Evolutionary conservation across 106 monocot genomes (phyloP).

Genomic region (Agapanthus africanus): DNA sequence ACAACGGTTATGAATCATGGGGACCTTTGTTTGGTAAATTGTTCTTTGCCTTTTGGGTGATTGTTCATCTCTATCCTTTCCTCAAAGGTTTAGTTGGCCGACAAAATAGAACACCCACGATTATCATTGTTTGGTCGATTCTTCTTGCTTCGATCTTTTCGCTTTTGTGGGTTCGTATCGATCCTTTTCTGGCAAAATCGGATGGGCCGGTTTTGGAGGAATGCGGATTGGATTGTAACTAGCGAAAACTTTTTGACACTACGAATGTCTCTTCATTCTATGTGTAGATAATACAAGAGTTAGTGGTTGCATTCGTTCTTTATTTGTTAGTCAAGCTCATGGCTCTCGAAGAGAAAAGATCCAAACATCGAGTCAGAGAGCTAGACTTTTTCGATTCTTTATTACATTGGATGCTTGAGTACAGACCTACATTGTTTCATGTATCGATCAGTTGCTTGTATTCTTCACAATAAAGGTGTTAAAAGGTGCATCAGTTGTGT

Average conservation of each 20-base stretch:
- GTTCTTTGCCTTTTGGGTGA: slow-evolving; percentile 85
- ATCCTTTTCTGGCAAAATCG: slow-evolving; percentile 62
- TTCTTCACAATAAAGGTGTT: slow-evolving; percentile 6
- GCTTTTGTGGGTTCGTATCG: slow-evolving; percentile 65
- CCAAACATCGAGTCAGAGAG: no score
- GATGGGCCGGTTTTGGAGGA: slow-evolving; percentile 60
- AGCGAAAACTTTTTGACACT: not conserved
- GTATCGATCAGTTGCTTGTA: no score
- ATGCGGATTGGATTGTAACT: slow-evolving; percentile 66
- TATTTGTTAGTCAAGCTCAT: no score
- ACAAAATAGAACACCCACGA: slow-evolving; percentile 71
- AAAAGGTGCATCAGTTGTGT: no score
- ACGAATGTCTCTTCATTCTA: slow-evolving; percentile 3
- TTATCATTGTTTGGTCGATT: slow-evolving; percentile 83
- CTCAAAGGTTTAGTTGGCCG: slow-evolving; percentile 71
- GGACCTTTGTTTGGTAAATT: slow-evolving; percentile 69
- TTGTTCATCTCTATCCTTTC: slow-evolving; percentile 79
- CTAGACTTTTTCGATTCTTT: slow-evolving; percentile 26
- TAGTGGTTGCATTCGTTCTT: not conserved
- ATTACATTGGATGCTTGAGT: slow-evolving; percentile 22
- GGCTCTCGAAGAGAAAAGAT: no score
- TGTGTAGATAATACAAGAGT: slow-evolving; percentile 16
- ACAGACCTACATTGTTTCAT: no score
- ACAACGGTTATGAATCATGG: slow-evolving; percentile 88
- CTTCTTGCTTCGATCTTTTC: slow-evolving; percentile 84